Base-by-base conservation (phyloP, 2,329 filamentous ascomycete species). In the Sordariomycetes sp. region DNA sequence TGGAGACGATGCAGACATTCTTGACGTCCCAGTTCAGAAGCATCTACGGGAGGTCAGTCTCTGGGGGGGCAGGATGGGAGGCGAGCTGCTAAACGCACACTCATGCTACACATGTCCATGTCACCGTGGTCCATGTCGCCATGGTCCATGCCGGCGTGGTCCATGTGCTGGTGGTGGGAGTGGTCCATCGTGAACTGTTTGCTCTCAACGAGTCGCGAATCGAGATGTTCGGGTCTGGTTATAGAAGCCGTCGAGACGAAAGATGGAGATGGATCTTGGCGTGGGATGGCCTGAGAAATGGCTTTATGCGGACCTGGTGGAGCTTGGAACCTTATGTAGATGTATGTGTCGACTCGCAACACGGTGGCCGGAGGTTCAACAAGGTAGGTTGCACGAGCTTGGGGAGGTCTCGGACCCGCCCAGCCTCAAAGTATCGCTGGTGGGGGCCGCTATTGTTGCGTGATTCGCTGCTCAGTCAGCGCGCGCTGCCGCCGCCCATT, bases 1-100 rank as follows among this genome's bases (percentile, higher is more conserved):
- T 81, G 79, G 97, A 99, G 72, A 99, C 83, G 72, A 99, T 95
- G 80, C 94, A 99, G 63, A 99, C 89, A 74, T 97, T 88, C 59
- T 80, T 83, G 2, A 92, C 93, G 71, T 91, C 85, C 93, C 93
- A 99, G 61, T 91, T 97, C 78, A 99, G 99, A 64, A 97, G 85
- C 93, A 97, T 97, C 91, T 96, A 58, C 52, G 43, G 18, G 18
- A 22, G 14, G 43, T 48, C 43, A 48, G 43, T 16, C 12, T 55
- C 32, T 43, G 12, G 2, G 35, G 28, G 18, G 34, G n/a, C 6
- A 53, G 10, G 16, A 1, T 3, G 52, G 14, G 35, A 22, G 16
- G 34, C 54, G 50, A 28, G 32, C 43, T 22, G n/a, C 32, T 51
- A 61, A 34, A 32, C 86, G 67, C 75, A 93, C 92, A 73, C 92